Evolutionary conservation across 306 rosid species (phyloP), one percentile per base, ranked within the genome.

Genomic region (Cucurbita argyrosperma): DNA sequence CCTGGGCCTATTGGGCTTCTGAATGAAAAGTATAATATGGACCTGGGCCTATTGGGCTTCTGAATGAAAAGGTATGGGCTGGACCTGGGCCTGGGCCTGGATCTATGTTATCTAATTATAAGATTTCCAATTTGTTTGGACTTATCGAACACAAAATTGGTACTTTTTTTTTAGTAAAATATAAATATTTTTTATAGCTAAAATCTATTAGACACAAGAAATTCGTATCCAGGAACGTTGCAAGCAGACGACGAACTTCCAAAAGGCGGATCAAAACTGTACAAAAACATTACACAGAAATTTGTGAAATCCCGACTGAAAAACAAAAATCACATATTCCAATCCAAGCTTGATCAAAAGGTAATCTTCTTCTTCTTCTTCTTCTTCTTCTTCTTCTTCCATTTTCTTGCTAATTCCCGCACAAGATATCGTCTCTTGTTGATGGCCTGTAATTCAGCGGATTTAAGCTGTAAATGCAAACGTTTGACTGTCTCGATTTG

Each of bases 391-490:
- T 30, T 30, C 35, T 30, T 30, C 35, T 30, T 30, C 35, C 35
- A 30, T 30, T 30, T 30, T 30, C 35, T 30, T 30, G 35, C 2
- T 74, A 74, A 35, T 60, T 74, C 70, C 96, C 96, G 78, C 97
- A 93, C 16, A 89, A 82, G 67, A 60, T 72, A 73, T 57, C 70
- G 16, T 88, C 87, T 83, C 79, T 90, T 75, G 77, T 84, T 39
- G 87, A 54, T 55, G 98, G 98, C 88, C 90, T 94, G 87, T 86
- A 94, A 69, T 77, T 94, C 76, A 94, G 79, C 50, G 98, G 88
- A 71, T 75, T 89, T 14, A 94, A 69, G 82, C 95, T 90, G 82
- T 94, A 94, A 70, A 94, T 86, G 89, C 98, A 94, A 73, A 90
- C 85, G 79, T 90, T 94, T 51, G 88, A 81, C 68, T 64, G 69